phyloP scores from a whole-genome alignment of 179 eudicot genomes.

The Carnegiea gigantea region DNA sequence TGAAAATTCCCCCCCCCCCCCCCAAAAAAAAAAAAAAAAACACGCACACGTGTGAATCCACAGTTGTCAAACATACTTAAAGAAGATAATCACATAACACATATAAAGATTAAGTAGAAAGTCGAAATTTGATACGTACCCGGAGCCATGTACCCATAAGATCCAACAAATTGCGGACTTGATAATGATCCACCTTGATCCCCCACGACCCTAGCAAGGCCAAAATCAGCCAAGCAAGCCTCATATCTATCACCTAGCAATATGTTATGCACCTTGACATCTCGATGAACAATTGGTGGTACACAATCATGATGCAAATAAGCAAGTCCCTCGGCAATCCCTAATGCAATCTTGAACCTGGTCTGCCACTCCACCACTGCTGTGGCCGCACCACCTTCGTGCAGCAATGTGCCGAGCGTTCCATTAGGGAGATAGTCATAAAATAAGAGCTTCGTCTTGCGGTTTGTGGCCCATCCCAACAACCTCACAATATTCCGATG shows the following conservation, averaged over 20 bases:
- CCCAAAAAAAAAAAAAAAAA: too few species aligned
- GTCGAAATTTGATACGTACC: conserved; percentile 41
- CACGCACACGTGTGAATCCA: neutral
- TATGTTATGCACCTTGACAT: conserved; percentile 83
- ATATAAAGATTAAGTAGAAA: neutral
- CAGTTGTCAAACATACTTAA: neutral
- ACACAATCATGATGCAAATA: conserved; percentile 89
- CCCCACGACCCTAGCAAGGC: conserved; percentile 77
- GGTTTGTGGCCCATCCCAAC: conserved; percentile 78
- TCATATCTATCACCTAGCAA: conserved; percentile 80
- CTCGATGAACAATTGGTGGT: conserved; percentile 83
- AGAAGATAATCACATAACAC: neutral
- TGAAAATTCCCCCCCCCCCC: too few species aligned
- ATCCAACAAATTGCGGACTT: conserved; percentile 78
- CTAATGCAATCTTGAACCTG: conserved; percentile 76
- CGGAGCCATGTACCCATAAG: conserved; percentile 93
- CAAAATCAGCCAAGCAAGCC: conserved; percentile 87
- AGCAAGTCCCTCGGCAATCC: conserved; percentile 84
- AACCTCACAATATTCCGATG: conserved; percentile 78
- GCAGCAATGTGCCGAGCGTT: conserved; percentile 61
- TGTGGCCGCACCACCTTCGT: conserved; percentile 35
- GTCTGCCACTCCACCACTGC: conserved; percentile 62
- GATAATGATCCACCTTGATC: conserved; percentile 51
- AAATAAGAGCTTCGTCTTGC: conserved; percentile 64
- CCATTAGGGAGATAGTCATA: conserved; percentile 76